These are phyloP conservation scores for Chrysochromulina parva DNA, from an alignment of 78 protist genomes.

Conservation along the genomic window DNA sequence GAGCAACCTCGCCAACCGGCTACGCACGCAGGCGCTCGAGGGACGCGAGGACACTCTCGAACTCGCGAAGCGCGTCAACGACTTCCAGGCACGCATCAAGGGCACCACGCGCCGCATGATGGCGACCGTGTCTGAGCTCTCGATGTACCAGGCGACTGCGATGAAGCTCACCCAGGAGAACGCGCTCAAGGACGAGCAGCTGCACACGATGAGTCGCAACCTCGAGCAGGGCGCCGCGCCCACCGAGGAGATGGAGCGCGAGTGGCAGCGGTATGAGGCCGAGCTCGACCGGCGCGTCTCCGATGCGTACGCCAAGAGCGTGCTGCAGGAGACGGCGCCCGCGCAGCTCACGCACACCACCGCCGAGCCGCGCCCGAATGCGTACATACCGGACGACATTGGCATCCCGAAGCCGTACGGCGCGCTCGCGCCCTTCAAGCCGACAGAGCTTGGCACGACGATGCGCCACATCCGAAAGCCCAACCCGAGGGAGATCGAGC, in stretches of 20 bases:
- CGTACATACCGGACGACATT: conserved; percentile 71
- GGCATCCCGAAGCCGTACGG: conserved; percentile 73
- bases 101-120: conserved; percentile 57
- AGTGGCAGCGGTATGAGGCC: conserved; percentile 25
- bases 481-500: neutral
- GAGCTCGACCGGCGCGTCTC: neutral
- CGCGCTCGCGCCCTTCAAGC: conserved; percentile 57
- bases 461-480: conserved; percentile 44
- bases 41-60: conserved; percentile 59
- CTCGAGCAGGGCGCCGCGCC: conserved; percentile 54
- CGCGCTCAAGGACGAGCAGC: neutral
- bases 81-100: conserved; percentile 54
- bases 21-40: conserved; percentile 49
- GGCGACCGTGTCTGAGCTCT: conserved; percentile 78
- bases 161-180: conserved; percentile 57
- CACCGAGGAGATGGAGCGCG: conserved; percentile 49
- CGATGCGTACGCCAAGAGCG: neutral
- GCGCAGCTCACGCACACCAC: conserved; percentile 39
- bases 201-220: neutral
- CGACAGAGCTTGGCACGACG: conserved; percentile 25
- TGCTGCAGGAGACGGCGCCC: neutral
- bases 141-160: conserved; percentile 69
- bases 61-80: conserved; percentile 61
- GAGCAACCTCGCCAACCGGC: conserved; percentile 28
- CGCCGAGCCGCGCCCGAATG: conserved; percentile 69